Percentiles rank a stretch among this genome's conserved stretches.
Conservation (phyloP, 2,329 filamentous ascomycete genomes). For the Kalaharituber pfeilii region DNA sequence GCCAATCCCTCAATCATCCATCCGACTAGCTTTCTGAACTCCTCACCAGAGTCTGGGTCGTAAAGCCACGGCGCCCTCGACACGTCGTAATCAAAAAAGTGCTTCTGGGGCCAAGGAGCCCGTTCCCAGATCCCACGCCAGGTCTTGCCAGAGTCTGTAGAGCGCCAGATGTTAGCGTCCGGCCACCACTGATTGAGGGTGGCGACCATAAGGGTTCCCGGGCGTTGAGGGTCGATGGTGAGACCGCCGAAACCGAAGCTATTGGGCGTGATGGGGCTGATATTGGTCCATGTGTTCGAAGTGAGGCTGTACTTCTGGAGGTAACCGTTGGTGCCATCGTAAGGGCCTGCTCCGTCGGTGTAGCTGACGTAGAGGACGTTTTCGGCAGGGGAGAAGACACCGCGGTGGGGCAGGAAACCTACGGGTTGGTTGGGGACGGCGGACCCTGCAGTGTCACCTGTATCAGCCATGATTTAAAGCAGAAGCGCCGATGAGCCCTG, state of each 20-base stretch:
- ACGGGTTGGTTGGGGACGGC: constrained; percentile 35
- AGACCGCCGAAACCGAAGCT: constrained; percentile 41
- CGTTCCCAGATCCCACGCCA: constrained; percentile 40
- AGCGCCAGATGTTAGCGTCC: constrained; percentile 40
- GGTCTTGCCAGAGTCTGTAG: constrained; percentile 37
- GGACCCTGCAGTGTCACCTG: no score
- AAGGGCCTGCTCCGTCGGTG: constrained; percentile 39
- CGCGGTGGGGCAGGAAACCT: constrained; percentile 38
- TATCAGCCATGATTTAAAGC: no score
- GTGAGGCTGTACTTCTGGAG: constrained; percentile 39
- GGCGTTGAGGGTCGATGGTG: constrained; percentile 36
- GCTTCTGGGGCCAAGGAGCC: constrained; percentile 31
- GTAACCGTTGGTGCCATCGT: constrained; percentile 37
- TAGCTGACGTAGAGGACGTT: constrained; percentile 40
- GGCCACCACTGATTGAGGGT: constrained; percentile 43
- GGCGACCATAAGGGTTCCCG: constrained; percentile 41
- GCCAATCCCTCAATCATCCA: constrained; percentile 45
- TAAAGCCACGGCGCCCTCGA: constrained; percentile 39
- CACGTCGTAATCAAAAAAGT: constrained; percentile 33
- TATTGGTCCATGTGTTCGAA: constrained; percentile 36
- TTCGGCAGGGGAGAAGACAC: constrained; percentile 34
- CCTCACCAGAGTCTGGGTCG: constrained; percentile 30
- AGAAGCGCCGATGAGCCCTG: no score
- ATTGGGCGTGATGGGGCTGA: constrained; percentile 34
- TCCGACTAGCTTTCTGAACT: constrained; percentile 33